Evolutionary conservation across 495 filamentous ascomycete species (phyloP).

Genomic region (Penicillium goetzii): DNA sequence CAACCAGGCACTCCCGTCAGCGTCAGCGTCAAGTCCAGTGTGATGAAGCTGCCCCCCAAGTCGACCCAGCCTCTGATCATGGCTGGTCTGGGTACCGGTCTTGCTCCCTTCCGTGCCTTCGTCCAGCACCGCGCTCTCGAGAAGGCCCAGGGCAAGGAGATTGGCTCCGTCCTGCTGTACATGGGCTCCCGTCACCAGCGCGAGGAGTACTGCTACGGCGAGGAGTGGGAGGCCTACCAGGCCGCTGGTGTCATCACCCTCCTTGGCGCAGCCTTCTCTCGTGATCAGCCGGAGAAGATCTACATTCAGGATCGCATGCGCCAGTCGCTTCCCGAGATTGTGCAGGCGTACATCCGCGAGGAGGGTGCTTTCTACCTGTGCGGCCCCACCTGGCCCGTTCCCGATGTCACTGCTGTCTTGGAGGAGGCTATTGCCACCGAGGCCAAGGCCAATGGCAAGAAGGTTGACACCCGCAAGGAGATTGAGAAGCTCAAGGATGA

Average conservation of each 20-base stretch:
- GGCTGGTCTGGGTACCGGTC: constrained; percentile 97
- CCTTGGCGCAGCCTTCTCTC: constrained; percentile 90
- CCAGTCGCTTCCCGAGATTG: constrained; percentile 80
- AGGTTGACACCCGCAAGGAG: constrained; percentile 87
- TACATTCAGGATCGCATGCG: constrained; percentile 99
- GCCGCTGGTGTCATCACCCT: constrained; percentile 94
- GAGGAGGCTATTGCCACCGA: constrained; percentile 88
- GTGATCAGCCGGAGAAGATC: constrained; percentile 97
- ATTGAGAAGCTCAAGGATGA: constrained; percentile 96
- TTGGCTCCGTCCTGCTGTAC: constrained; percentile 91
- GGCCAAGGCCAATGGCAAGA: constrained; percentile 69
- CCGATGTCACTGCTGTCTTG: constrained; percentile 93
- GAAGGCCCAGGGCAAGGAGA: constrained; percentile 90
- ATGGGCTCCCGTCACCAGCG: constrained; percentile 96
- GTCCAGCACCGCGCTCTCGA: constrained; percentile 98
- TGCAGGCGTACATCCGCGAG: constrained; percentile 84
- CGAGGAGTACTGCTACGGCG: constrained; percentile 98
- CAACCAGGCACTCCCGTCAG: constrained; percentile 76
- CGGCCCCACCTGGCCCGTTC: constrained; percentile 97
- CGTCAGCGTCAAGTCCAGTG: constrained; percentile 92
- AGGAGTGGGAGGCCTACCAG: constrained; percentile 99
- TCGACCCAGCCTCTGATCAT: constrained; percentile 94
- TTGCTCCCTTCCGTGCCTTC: constrained; percentile 97
- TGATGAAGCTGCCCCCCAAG: constrained; percentile 91
- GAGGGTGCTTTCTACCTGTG: constrained; percentile 96